phyloP scores from a whole-genome alignment of 495 filamentous ascomycete genomes.

The Penicillium dipodomyicola region DNA sequence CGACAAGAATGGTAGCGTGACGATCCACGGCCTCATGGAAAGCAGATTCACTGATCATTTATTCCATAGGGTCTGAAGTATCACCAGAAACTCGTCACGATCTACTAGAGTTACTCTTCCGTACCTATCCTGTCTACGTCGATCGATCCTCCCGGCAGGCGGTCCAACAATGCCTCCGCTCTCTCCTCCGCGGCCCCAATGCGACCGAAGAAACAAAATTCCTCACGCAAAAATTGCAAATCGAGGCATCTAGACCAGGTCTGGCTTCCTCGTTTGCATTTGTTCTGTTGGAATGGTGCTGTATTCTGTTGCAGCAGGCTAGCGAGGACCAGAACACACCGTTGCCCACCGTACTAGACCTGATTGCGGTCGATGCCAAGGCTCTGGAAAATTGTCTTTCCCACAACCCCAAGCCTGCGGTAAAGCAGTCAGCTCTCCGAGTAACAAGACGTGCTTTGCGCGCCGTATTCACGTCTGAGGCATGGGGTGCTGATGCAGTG shows the following conservation, averaged over 20 bases:
- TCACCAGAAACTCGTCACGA: slow-evolving; percentile 34
- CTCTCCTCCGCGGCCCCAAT: slow-evolving; percentile 55
- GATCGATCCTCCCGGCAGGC: slow-evolving; percentile 81
- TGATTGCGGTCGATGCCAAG: slow-evolving; percentile 61
- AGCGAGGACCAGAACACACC: slow-evolving; percentile 52
- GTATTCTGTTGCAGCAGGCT: slow-evolving; percentile 64
- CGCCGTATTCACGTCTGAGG: slow-evolving; percentile 58
- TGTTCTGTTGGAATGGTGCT: slow-evolving; percentile 89
- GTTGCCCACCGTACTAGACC: slow-evolving; percentile 62
- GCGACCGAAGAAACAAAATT: slow-evolving; percentile 52
- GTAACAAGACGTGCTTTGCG: slow-evolving; percentile 72
- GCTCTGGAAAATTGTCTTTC: slow-evolving; percentile 75
- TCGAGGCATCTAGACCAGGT: slow-evolving; percentile 68
- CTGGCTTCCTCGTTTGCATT: slow-evolving; percentile 79
- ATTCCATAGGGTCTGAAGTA: slow-evolving; percentile 32
- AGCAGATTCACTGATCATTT: slow-evolving; percentile 12
- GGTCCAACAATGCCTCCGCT: slow-evolving; percentile 70
- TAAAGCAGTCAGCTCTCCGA: slow-evolving; percentile 65
- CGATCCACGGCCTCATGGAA: neutral
- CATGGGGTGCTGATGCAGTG: slow-evolving; percentile 58
- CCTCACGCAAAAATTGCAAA: slow-evolving; percentile 55
- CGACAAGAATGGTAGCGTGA: slow-evolving; percentile 43
- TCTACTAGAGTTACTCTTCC: slow-evolving; percentile 70
- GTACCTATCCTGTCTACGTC: slow-evolving; percentile 81
- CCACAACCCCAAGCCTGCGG: slow-evolving; percentile 52